Conservation (phyloP, 1,139 yeast genomes). For the Yamadazyma atmosphaerica region DNA sequence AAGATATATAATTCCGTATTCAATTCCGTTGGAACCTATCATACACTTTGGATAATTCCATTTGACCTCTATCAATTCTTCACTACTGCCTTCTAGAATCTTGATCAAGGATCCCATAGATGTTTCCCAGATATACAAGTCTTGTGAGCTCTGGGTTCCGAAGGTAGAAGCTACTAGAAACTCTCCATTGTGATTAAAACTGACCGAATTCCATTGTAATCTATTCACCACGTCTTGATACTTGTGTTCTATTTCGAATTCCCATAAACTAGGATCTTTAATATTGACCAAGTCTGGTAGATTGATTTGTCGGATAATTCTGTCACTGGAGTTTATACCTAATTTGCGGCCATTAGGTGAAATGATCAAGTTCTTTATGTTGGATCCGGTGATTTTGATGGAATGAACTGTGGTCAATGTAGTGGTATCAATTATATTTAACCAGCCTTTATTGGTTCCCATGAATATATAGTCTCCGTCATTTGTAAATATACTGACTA, state of each 20-base stretch:
- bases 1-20: conserved; percentile 76
- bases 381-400: conserved; percentile 61
- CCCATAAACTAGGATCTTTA: conserved; percentile 41
- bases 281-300: conserved; percentile 50
- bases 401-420: conserved; percentile 42
- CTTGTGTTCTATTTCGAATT: conserved; percentile 70
- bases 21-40: conserved; percentile 87
- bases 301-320: conserved; percentile 71
- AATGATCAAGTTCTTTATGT: conserved; percentile 68
- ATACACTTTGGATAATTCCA: conserved; percentile 81
- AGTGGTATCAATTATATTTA: conserved; percentile 49
- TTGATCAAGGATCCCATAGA: conserved; percentile 82
- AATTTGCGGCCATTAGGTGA: conserved; percentile 68
- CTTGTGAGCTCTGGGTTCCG: conserved; percentile 78
- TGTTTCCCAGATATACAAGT: conserved; percentile 92
- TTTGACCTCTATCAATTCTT: conserved; percentile 77
- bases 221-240: conserved; percentile 91
- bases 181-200: conserved; percentile 78
- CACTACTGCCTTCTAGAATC: conserved; percentile 91
- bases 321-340: conserved; percentile 79
- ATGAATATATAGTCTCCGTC: conserved; percentile 57
- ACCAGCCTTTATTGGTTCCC: conserved; percentile 82
- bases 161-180: conserved; percentile 85
- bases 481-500: conserved; percentile 35
- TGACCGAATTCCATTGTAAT: conserved; percentile 84